These are phyloP conservation scores for Diospyros lotus DNA, from an alignment of 148 eudicot species.

Conservation along the genomic window DNA sequence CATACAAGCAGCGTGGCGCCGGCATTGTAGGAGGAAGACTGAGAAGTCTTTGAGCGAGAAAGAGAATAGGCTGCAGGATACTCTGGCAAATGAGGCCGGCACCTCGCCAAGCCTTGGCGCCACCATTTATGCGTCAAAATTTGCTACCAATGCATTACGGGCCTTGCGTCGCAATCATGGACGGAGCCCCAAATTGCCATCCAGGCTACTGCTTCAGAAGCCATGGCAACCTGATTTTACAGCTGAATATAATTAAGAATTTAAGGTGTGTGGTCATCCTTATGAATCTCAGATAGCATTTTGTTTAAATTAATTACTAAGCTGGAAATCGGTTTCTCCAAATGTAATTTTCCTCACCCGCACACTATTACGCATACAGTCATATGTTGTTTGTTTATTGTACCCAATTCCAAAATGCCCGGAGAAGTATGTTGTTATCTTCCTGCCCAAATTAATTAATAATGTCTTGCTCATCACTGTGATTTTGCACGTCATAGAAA, in stretches of 20 bases:
- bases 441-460: too few relatives aligned
- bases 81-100: slow-evolving; percentile 10
- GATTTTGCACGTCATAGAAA: too few relatives aligned
- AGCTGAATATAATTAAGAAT: slow-evolving; percentile 7
- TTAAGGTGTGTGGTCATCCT: not conserved
- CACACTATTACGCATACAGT: too few relatives aligned
- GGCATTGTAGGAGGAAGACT: not conserved
- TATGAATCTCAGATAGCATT: too few relatives aligned
- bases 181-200: slow-evolving; percentile 6
- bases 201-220: slow-evolving; percentile 13
- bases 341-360: too few relatives aligned
- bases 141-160: slow-evolving; percentile 24
- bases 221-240: slow-evolving; percentile 24
- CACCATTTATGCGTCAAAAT: slow-evolving; percentile 22
- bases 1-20: not conserved
- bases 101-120: slow-evolving; percentile 21
- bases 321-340: too few relatives aligned
- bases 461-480: too few relatives aligned
- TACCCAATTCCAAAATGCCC: too few relatives aligned
- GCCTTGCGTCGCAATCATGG: slow-evolving; percentile 11
- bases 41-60: slow-evolving; percentile 5
- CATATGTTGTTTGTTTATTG: too few relatives aligned
- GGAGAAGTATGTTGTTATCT: too few relatives aligned
- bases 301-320: not conserved
- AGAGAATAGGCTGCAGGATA: slow-evolving; percentile 14